Conservation (phyloP, 164 flowering plant genomes). For the Kingdonia uniflora region DNA sequence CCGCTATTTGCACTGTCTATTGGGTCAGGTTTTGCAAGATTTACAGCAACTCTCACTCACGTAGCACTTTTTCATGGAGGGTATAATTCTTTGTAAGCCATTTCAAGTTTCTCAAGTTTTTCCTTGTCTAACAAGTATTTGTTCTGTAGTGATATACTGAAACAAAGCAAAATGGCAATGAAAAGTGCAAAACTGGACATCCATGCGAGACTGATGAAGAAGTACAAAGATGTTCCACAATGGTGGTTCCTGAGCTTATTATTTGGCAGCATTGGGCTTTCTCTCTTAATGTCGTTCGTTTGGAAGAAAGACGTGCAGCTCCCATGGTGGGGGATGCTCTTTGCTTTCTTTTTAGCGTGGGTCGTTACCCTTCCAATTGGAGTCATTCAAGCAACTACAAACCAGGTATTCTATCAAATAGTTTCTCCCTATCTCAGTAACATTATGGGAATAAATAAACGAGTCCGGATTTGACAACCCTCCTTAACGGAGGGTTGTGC, state of each 20-base stretch:
- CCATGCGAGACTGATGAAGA: conserved; percentile 46
- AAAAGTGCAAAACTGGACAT: conserved; percentile 51
- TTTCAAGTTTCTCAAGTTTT: too few species aligned
- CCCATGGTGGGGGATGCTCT: conserved; percentile 91
- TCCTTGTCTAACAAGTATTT: conserved; percentile 4
- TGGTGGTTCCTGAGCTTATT: conserved; percentile 69
- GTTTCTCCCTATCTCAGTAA: background rate
- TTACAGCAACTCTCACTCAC: conserved; percentile 82
- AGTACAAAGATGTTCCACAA: conserved; percentile 51
- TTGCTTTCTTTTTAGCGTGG: conserved; percentile 74
- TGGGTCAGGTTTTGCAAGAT: conserved; percentile 86
- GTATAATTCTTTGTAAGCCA: conserved; percentile 26
- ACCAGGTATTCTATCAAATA: conserved; percentile 42
- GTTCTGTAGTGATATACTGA: conserved; percentile 57
- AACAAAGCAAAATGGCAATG: conserved; percentile 67
- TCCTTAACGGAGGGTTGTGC: too few species aligned
- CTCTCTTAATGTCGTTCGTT: conserved; percentile 56
- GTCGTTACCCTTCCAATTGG: conserved; percentile 88
- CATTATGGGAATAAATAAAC: too few species aligned
- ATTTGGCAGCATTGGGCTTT: conserved; percentile 45
- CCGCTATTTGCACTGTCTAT: conserved; percentile 85
- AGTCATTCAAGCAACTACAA: conserved; percentile 95
- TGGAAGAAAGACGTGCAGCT: conserved; percentile 76
- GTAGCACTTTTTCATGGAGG: conserved; percentile 84
- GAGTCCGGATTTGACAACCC: too few species aligned